Evolutionary conservation across 305 asterid genomes (phyloP).

Genomic region (Solanum hybrid): DNA sequence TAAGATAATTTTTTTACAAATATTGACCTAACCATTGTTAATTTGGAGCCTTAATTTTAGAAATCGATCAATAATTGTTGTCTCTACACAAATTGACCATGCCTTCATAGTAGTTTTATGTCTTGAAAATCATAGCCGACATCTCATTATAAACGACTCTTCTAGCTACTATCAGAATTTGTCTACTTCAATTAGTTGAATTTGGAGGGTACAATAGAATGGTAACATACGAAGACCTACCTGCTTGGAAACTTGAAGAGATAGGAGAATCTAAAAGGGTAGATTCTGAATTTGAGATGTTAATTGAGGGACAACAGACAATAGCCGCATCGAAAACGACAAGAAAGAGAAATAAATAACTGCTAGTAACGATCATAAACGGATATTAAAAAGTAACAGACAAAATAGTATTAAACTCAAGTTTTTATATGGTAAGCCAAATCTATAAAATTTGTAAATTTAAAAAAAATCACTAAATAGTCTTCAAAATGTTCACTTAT

Average conservation of each 20-base stretch:
- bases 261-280: background rate
- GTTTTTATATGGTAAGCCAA: background rate
- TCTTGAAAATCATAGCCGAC: background rate
- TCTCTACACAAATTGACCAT: background rate
- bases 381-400: too few species aligned
- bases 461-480: background rate
- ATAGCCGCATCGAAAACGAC: too few species aligned
- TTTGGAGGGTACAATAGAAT: background rate
- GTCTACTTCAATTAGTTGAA: background rate
- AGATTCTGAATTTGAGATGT: too few species aligned
- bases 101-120: background rate
- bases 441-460: background rate
- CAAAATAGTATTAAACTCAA: background rate
- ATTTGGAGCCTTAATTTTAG: background rate
- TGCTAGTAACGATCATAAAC: background rate
- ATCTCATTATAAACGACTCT: background rate
- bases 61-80: background rate
- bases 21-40: background rate
- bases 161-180: background rate
- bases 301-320: too few species aligned
- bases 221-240: background rate
- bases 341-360: too few species aligned
- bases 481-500: background rate
- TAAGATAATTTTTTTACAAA: background rate
- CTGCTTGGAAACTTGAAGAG: background rate